Evolutionary conservation across 164 flowering plant species (phyloP).

Genomic region (Umbilicus rupestris): DNA sequence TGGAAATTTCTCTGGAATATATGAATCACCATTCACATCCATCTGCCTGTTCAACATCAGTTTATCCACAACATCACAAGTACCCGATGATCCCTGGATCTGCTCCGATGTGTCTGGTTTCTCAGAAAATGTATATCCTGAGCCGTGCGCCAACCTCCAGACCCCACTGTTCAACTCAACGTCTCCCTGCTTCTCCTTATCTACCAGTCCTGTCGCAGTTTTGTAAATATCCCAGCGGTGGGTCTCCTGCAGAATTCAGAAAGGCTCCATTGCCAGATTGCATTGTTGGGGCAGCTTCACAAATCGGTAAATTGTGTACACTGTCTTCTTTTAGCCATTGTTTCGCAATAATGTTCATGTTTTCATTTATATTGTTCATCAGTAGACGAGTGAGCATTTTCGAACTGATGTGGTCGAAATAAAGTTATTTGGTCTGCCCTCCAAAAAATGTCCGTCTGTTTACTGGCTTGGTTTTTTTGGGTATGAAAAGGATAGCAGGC

Average conservation of each 20-base stretch:
- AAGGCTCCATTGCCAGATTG: too few species aligned
- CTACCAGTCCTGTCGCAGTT: slow-evolving; percentile 13
- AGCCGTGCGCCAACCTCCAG: slow-evolving; percentile 33
- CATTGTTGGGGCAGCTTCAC: too few species aligned
- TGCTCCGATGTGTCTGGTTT: slow-evolving; percentile 46
- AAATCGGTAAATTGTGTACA: slow-evolving; percentile 1
- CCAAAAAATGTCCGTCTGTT: too few species aligned
- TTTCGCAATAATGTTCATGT: slow-evolving; percentile 2
- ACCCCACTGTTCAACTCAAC: slow-evolving; percentile 20
- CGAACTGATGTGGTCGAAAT: too few species aligned
- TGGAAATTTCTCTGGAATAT: slow-evolving; percentile 46
- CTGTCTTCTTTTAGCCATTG: neutral
- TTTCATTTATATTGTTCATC: neutral
- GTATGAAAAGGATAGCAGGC: too few species aligned
- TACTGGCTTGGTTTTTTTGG: too few species aligned
- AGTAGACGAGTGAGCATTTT: neutral
- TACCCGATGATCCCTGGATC: slow-evolving; percentile 43
- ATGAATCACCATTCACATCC: slow-evolving; percentile 46
- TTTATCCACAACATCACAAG: slow-evolving; percentile 23
- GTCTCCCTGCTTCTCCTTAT: slow-evolving; percentile 22
- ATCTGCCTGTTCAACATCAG: slow-evolving; percentile 51
- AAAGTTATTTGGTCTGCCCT: too few species aligned
- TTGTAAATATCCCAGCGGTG: slow-evolving; percentile 12
- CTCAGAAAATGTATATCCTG: slow-evolving; percentile 33
- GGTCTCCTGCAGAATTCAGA: neutral